Evolutionary conservation across 768 basidiomycete genomes (phyloP), one percentile per base, ranked within the genome.

Genomic region (Cystobasidium ongulense): DNA sequence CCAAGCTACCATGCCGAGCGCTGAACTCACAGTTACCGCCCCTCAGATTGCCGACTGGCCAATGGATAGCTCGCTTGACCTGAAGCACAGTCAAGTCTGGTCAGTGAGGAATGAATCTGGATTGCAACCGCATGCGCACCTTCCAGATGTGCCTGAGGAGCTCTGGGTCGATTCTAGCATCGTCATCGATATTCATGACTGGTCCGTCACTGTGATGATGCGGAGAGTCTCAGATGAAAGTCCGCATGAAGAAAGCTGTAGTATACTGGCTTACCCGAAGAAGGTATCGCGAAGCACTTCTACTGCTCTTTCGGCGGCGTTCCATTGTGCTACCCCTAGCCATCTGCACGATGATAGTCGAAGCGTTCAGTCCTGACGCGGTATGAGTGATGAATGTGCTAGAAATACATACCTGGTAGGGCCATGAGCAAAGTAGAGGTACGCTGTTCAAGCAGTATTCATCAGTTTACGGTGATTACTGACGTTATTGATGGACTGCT

Each of bases 211-310:
- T 64, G 63, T 38, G 23, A 13, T 38, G 36, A 3, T 35, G 33
- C 3, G 38, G 35, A 64, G 7, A 27, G 13, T 3, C n/a, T 39
- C n/a, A 18, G 63, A 21, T 50, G 8, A 50, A n/a, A 4, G 8
- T 64, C 61, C 15, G 8, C 25, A 2, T 13, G 39, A 27, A 8
- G 7, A 36, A 8, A 35, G 10, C 25, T 38, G 36, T 8, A 38
- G 57, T n/a, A 15, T 59, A n/a, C 11, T n/a, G 29, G 25, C 33
- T 27, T 25, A 64, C 63, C 41, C 63, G 27, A 64, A 64, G 63
- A 64, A 64, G 27, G 35, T 64, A 41, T 64, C 63, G 36, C 63
- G 35, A 36, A 64, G 36, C 36, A 64, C 63, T 46, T 64, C 63
- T 10, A 64, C 63, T 5, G 63, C 63, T 64, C 63, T 27, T 36